These are phyloP conservation scores for Ilyonectria sp. DNA, from an alignment of 2,329 filamentous ascomycete species.

Conservation along the genomic window DNA sequence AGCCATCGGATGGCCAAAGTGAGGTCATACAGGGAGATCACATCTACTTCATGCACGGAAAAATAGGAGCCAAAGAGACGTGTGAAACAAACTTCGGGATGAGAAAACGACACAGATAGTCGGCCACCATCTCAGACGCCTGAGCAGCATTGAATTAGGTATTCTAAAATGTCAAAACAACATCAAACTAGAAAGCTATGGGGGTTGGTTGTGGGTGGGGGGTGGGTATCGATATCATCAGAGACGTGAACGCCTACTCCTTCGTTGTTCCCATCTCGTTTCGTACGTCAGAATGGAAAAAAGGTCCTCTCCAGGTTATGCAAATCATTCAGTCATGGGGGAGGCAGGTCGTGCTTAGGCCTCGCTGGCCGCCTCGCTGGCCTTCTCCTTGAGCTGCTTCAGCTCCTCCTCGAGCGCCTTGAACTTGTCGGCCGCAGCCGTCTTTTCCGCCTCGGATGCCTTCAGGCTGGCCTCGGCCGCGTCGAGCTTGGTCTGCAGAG, in stretches of 20 bases:
- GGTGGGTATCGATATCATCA: conserved; percentile 52
- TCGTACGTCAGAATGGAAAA: conserved; percentile 30
- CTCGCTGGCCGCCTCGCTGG: conserved; percentile 25
- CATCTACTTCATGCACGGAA: neutral
- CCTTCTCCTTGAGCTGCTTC: conserved; percentile 35
- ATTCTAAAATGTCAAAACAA: conserved; percentile 28
- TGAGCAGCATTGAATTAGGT: conserved; percentile 28
- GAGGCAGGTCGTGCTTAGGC: conserved; percentile 28
- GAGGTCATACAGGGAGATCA: neutral
- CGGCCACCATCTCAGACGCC: conserved; percentile 7
- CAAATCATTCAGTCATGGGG: conserved; percentile 32
- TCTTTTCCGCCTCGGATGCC: conserved; percentile 37
- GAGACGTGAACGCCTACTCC: conserved; percentile 49
- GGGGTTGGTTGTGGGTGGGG: neutral
- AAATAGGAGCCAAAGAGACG: neutral
- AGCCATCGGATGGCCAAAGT: too few relatives aligned
- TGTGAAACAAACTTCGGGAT: neutral
- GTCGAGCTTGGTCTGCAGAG: conserved; percentile 40
- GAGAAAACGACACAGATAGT: neutral
- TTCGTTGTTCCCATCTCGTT: conserved; percentile 46
- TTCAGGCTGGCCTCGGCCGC: conserved; percentile 37
- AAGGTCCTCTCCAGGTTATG: conserved; percentile 27
- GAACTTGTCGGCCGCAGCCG: conserved; percentile 22
- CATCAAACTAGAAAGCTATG: conserved; percentile 41
- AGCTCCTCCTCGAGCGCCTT: conserved; percentile 31